Percentiles rank a stretch among this genome's conserved stretches.
Evolutionary conservation across 257 asterid genomes (phyloP).

Genomic region (Solanum peruvianum): DNA sequence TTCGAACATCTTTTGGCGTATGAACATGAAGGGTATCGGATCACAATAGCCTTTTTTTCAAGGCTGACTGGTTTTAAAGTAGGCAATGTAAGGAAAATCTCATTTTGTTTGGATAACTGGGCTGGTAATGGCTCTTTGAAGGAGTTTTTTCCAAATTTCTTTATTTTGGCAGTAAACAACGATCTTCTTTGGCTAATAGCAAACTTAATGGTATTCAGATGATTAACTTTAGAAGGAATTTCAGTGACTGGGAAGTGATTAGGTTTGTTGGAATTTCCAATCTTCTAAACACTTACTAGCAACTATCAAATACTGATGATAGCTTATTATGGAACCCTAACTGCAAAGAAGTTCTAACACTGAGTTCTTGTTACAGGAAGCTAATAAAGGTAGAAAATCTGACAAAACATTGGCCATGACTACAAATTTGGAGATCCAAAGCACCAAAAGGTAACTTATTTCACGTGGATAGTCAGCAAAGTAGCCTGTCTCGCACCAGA

Average conservation of each 20-base stretch:
- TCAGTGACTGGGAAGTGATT: background rate
- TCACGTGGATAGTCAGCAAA: background rate
- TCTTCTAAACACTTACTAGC: background rate
- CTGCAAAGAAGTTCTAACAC: background rate
- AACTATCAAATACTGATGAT: background rate
- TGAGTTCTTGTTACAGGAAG: background rate
- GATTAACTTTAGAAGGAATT: background rate
- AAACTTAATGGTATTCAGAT: background rate
- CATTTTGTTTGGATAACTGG: background rate
- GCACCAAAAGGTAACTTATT: background rate
- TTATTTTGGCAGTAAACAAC: background rate
- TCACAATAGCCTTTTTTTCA: background rate
- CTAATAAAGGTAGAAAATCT: background rate
- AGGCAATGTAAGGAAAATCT: background rate
- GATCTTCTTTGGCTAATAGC: background rate
- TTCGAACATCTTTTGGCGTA: background rate
- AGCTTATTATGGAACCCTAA: background rate
- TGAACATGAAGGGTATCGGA: background rate
- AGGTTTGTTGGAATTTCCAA: background rate
- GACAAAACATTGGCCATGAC: background rate
- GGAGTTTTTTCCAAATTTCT: background rate
- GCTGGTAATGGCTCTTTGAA: background rate
- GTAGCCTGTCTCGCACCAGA: background rate
- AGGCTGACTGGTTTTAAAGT: background rate
- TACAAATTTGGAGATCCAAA: background rate